Evolutionary conservation across 495 filamentous ascomycete species (phyloP), one percentile per base, ranked within the genome.

Genomic region (Hyaloscypha hepaticicola): DNA sequence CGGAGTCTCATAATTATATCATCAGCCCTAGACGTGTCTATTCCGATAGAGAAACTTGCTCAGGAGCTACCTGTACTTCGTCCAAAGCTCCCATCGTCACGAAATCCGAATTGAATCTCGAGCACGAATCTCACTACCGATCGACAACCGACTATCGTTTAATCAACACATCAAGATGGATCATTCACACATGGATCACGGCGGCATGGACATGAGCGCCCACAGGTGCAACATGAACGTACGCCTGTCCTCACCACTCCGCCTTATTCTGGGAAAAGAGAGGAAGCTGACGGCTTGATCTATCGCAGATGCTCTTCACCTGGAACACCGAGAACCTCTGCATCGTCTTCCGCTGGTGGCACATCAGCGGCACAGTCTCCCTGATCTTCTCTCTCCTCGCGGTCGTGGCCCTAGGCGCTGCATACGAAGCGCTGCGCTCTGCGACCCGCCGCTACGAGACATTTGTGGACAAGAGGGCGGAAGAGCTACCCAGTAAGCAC

Each of bases 291-390:
- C 25, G 22, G 2, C 14, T 29, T 12, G 19, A 50, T 66, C 25
- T 19, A 11, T 34, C 5, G 45, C 53, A 96, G 91, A 98, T 97
- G 94, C 85, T 97, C 34, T 99, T 99, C 77, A 99, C 92, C 58
- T 98, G 95, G 96, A 83, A 90, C 70, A 93, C 92, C 21, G 80
- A 85, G 52, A 86, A 97, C 76, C 90, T 99, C 64, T 99, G 95
- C 83, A 93, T 99, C 72, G 82, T 98, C 76, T 99, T 97, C 82
- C 87, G 81, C 68, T 84, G 87, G 78, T 99, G 95, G 95, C 95
- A 88, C 72, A 79, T 98, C 75, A 83, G 78, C 58, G 87, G 85
- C 48, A 85, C 86, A n/a, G 63, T 82, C 26, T 85, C 86, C 8
- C 87, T 99, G 29, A 69, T 97, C 72, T 72, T 90, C 70, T 96